Conservation (phyloP, 805 yeast species). For the Lipomyces orientalis region DNA sequence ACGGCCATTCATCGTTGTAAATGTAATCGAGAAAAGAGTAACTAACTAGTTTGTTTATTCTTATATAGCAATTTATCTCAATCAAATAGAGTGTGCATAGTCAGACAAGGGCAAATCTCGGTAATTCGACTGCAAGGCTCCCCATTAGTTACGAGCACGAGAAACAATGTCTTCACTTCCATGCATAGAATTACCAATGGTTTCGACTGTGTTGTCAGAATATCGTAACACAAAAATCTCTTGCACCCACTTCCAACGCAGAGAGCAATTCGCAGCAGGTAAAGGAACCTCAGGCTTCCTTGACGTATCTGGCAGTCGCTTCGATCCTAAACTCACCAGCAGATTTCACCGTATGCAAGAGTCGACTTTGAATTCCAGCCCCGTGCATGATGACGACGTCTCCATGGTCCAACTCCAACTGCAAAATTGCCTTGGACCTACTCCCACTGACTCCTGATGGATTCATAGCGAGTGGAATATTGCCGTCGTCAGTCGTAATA, state of each 20-base stretch:
- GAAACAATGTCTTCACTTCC: too few relatives aligned
- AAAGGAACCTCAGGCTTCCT: neutral
- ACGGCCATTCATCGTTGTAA: too few relatives aligned
- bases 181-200: too few relatives aligned
- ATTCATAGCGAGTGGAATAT: neutral
- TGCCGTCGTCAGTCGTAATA: neutral
- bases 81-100: too few relatives aligned
- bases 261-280: neutral
- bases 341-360: neutral
- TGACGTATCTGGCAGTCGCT: constrained; percentile 12
- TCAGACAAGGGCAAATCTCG: too few relatives aligned
- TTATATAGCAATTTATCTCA: too few relatives aligned
- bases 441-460: neutral
- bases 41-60: too few relatives aligned
- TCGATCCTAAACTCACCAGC: constrained; percentile 9
- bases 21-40: too few relatives aligned
- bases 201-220: too few relatives aligned
- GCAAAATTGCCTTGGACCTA: neutral
- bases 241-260: neutral
- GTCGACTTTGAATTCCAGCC: neutral
- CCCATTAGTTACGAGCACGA: too few relatives aligned
- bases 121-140: too few relatives aligned
- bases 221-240: too few relatives aligned
- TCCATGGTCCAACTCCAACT: constrained; percentile 12
- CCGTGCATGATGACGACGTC: constrained; percentile 14